Conservation (phyloP, 2,329 filamentous ascomycete species). For the Didymellaceae sp. region DNA sequence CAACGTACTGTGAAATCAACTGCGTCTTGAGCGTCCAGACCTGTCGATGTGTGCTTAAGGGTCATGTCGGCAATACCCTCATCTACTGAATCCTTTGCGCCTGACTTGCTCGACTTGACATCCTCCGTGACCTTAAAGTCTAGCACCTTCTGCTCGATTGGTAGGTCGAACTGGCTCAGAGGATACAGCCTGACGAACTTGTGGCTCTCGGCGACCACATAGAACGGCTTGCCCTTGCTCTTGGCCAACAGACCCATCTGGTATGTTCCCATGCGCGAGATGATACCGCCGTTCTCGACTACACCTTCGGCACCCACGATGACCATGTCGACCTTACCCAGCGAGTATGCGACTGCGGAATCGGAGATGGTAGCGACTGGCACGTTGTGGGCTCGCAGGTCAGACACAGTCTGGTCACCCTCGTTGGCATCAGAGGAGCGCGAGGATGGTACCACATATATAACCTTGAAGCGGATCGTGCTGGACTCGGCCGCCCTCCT, state of each 20-base stretch:
- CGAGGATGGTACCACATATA: conserved; percentile 64
- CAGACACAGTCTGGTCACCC: conserved; percentile 72
- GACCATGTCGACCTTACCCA: conserved; percentile 74
- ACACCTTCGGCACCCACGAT: conserved; percentile 80
- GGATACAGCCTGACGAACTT: conserved; percentile 93
- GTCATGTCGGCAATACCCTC: conserved; percentile 42
- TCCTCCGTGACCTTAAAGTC: conserved; percentile 69
- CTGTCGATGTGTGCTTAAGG: conserved; percentile 29
- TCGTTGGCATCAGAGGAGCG: conserved; percentile 56
- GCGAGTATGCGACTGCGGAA: conserved; percentile 77
- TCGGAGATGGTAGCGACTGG: conserved; percentile 82
- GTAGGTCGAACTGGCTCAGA: conserved; percentile 79
- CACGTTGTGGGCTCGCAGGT: conserved; percentile 75
- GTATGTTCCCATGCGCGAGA: conserved; percentile 84
- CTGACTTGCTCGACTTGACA: conserved; percentile 11
- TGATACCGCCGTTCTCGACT: conserved; percentile 90
- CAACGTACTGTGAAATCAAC: conserved; percentile 73
- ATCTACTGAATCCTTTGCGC: conserved; percentile 55
- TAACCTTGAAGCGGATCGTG: conserved; percentile 76
- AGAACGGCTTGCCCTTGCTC: conserved; percentile 76
- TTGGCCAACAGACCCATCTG: conserved; percentile 85
- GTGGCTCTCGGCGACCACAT: conserved; percentile 92
- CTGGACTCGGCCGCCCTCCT: conserved; percentile 73
- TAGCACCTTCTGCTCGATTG: conserved; percentile 78
- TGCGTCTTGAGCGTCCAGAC: conserved; percentile 52